Percentiles rank a stretch among this genome's conserved stretches.
Evolutionary conservation across 208 protist genomes (phyloP).

Genomic region (Leishmania braziliensis): DNA sequence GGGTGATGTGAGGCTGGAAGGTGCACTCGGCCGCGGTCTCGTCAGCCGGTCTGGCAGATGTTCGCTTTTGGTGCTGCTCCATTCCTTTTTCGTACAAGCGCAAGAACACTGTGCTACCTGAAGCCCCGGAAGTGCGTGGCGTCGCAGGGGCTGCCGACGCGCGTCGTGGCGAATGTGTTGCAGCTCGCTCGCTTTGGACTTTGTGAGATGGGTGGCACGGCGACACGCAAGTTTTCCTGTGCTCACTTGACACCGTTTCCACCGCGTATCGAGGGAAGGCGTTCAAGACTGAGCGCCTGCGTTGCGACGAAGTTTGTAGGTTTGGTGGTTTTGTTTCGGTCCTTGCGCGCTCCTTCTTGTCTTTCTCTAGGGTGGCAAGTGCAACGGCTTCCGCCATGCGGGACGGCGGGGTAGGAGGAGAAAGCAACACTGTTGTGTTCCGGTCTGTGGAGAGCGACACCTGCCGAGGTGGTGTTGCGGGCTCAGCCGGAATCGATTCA

Average conservation of each 20-base stretch:
- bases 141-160: background rate
- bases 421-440: conserved; percentile 13
- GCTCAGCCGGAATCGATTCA: background rate
- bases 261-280: conserved; percentile 24
- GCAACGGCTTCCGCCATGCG: background rate
- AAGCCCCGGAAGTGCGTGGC: background rate
- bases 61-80: conserved; percentile 26
- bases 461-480: background rate
- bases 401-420: conserved; percentile 1
- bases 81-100: conserved; percentile 35
- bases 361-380: background rate
- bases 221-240: conserved; percentile 1
- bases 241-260: conserved; percentile 30
- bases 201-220: background rate
- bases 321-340: background rate
- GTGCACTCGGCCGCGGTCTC: conserved; percentile 9
- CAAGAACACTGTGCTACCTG: conserved; percentile 15
- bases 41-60: background rate
- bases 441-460: background rate
- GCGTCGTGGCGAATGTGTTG: background rate
- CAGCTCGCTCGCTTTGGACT: background rate
- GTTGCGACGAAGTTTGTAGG: background rate
- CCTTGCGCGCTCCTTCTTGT: no score
- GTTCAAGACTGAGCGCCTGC: background rate
- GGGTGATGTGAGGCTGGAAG: conserved; percentile 17